Conservation (phyloP, 345 rosid genomes). For the Salix udensis region DNA sequence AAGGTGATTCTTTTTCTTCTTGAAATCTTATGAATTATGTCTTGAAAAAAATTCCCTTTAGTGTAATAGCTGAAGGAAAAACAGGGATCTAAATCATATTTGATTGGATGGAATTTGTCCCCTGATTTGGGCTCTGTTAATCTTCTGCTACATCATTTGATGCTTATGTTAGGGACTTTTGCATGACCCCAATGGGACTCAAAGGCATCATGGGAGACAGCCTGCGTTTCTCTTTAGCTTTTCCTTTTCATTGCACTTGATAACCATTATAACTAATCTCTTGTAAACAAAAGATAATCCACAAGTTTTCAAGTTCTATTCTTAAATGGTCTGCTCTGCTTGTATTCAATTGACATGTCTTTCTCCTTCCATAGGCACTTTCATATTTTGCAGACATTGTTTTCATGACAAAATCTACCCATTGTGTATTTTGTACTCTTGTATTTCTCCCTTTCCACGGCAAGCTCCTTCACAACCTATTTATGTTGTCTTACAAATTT, state of each 20-base stretch:
- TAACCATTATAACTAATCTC: neutral
- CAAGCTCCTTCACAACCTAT: neutral
- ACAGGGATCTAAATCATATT: neutral
- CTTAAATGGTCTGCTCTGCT: neutral
- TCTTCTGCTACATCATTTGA: neutral
- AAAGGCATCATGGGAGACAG: neutral
- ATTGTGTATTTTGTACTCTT: neutral
- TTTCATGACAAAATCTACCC: neutral
- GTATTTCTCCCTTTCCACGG: neutral
- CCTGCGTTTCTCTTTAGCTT: neutral
- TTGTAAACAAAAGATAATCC: neutral
- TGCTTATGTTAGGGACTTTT: neutral
- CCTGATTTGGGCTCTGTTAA: neutral
- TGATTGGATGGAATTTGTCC: neutral
- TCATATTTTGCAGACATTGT: neutral
- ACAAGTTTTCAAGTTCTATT: neutral
- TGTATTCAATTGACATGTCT: neutral
- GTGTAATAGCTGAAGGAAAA: neutral
- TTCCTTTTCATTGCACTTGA: neutral
- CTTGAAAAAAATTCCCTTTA: neutral
- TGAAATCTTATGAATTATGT: slow-evolving; percentile 8
- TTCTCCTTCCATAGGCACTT: neutral
- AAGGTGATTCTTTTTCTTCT: slow-evolving; percentile 30
- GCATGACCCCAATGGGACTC: neutral
- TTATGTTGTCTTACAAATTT: neutral